Conservation (phyloP, 2,329 filamentous ascomycete species). For the Aspergillus terreus region DNA sequence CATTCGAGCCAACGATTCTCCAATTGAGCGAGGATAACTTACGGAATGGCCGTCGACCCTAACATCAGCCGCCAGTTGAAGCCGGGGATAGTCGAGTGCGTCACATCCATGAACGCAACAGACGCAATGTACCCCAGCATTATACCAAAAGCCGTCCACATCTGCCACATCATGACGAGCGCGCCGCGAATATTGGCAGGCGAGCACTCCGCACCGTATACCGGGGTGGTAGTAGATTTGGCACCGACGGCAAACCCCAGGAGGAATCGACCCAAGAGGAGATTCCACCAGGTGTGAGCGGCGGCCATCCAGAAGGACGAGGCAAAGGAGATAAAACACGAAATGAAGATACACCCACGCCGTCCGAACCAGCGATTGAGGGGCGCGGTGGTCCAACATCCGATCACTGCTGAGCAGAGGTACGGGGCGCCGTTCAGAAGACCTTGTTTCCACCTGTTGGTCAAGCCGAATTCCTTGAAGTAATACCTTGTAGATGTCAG, state of each 20-base stretch:
- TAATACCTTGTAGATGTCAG: conserved; percentile 3
- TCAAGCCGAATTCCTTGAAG: conserved; percentile 2
- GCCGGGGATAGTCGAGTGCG: conserved; percentile 52
- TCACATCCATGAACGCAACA: conserved; percentile 58
- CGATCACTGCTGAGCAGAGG: conserved; percentile 63
- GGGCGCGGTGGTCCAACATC: conserved; percentile 71
- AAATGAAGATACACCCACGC: conserved; percentile 71
- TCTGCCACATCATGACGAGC: conserved; percentile 79
- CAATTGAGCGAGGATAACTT: neutral
- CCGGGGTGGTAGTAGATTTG: conserved; percentile 70
- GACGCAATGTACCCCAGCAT: conserved; percentile 58
- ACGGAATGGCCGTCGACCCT: conserved; percentile 60
- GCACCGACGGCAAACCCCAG: conserved; percentile 75
- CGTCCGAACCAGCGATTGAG: conserved; percentile 68
- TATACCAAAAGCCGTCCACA: conserved; percentile 50
- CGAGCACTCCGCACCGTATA: conserved; percentile 72
- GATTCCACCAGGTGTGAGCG: conserved; percentile 66
- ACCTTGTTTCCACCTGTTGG: conserved; percentile 55
- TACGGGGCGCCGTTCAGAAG: conserved; percentile 57
- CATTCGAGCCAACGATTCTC: neutral
- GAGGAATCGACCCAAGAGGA: conserved; percentile 67
- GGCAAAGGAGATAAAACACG: conserved; percentile 65
- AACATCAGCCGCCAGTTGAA: conserved; percentile 68
- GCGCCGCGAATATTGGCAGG: conserved; percentile 68
- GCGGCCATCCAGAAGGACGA: conserved; percentile 58